phyloP scores from a whole-genome alignment of 2,329 filamentous ascomycete genomes.

The Davidsoniella virescens region DNA sequence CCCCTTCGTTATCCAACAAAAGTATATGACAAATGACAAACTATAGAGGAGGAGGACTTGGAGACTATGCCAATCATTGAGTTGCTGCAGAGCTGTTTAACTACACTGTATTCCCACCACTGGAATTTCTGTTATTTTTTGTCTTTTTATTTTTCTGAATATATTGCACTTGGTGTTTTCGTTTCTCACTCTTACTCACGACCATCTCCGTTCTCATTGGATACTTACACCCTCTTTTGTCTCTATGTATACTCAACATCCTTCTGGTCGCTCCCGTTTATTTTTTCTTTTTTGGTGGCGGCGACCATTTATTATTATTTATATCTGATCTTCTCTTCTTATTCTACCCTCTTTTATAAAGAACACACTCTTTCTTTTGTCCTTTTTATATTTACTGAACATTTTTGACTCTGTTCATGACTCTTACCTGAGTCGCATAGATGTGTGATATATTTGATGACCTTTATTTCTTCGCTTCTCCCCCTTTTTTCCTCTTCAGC shows the following conservation, averaged over 20 bases:
- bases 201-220: not conserved
- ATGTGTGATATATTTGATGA: not conserved
- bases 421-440: not conserved
- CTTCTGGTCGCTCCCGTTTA: not conserved
- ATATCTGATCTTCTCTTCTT: not conserved
- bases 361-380: not conserved
- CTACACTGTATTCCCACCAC: conserved; percentile 10
- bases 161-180: conserved; percentile 8
- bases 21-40: not conserved
- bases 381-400: not conserved
- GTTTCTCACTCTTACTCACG: not conserved
- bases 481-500: not conserved
- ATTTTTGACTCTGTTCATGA: not conserved
- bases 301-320: not conserved
- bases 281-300: not conserved
- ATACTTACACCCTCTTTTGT: not conserved
- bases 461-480: not conserved
- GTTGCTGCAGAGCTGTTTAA: conserved; percentile 3
- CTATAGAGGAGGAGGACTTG: not conserved
- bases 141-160: conserved; percentile 10
- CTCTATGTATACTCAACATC: not conserved
- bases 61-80: not conserved
- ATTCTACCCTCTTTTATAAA: not conserved
- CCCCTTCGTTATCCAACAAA: not conserved
- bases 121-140: conserved; percentile 8